Base-by-base conservation (phyloP, 78 protist genomes). In the Anaeramoeba flamelloides region DNA sequence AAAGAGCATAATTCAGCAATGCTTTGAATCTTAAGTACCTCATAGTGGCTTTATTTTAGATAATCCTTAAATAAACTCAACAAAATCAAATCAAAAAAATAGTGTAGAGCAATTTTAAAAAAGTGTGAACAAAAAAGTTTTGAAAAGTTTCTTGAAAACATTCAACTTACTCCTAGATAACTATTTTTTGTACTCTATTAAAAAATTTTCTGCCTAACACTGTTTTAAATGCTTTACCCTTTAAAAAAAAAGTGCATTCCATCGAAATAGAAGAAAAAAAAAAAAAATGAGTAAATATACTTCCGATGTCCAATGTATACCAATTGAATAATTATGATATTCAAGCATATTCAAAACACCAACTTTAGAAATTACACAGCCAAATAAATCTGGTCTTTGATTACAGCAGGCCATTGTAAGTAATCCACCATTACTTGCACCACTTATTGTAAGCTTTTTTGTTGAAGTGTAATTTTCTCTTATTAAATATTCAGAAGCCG, bases 391-490 rank as follows among this genome's bases (percentile, higher is more conserved):
- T 0, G 95, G 96, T 1, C 84, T 33, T 81, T 89, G 93, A 75
- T 91, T 94, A 39, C 83, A 26, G 33, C 83, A 37, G 0, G 95
- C 97, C 31, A 83, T 96, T 3, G 88, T 87, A 1, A 94, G 82
- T 30, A 93, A 82, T 30, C 97, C 97, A 77, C 97, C 97, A 83
- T 94, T 94, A 30, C 87, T 77, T 26, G 95, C 97, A 75, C 97
- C 97, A 17, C 38, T 40, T 74, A 90, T 86, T 1, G 85, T 82
- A 0, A 92, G 30, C 33, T 79, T 79, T 36, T 33, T 12, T 34
- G 82, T 40, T 31, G 22, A n/a, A 36, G 82, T 79, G 65, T 79
- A 79, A 31, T 32, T 41, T 34, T 2, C 2, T 31, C 17, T 32
- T 26, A 90, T 31, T 41, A 93, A 85, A 82, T 74, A 83, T 37